These are phyloP conservation scores for Phaeodactylum tricornutum DNA, from an alignment of 108 stramenopile genomes.

Conservation along the genomic window DNA sequence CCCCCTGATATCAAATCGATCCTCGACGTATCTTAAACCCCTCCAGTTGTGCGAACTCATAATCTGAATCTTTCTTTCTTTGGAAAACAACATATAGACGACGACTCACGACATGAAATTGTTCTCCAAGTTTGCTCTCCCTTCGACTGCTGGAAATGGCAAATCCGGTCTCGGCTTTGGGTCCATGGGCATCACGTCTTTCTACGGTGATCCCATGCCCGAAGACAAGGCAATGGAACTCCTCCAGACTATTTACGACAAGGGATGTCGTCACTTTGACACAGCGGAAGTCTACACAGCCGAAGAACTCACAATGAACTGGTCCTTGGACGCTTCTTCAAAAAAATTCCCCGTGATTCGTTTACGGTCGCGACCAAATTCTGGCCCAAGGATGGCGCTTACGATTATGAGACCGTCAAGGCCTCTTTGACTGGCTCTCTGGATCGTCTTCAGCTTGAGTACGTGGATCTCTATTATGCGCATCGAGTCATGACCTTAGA, in stretches of 20 bases:
- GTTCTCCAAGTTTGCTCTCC: background rate
- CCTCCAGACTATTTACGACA: slow-evolving; percentile 11
- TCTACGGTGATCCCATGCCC: slow-evolving; percentile 8
- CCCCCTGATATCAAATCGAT: background rate
- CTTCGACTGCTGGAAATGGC: background rate
- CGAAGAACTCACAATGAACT: slow-evolving; percentile 6
- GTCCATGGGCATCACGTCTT: slow-evolving; percentile 19
- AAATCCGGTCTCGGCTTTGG: slow-evolving; percentile 12
- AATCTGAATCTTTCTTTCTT: background rate
- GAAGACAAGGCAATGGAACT: slow-evolving; percentile 12
- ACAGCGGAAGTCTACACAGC: slow-evolving; percentile 15
- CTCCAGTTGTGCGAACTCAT: background rate
- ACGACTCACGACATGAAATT: background rate
- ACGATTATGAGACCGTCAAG: slow-evolving; percentile 11
- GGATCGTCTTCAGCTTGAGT: slow-evolving; percentile 15
- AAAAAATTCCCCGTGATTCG: slow-evolving; percentile 12
- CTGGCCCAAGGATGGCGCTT: slow-evolving; percentile 1
- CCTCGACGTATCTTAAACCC: background rate
- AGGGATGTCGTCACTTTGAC: slow-evolving; percentile 16
- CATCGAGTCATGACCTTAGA: slow-evolving; percentile 17
- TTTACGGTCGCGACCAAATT: slow-evolving; percentile 14
- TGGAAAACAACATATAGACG: background rate
- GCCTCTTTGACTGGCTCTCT: slow-evolving; percentile 9
- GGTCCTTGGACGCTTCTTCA: slow-evolving; percentile 12
- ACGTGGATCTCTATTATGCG: slow-evolving; percentile 26